These are phyloP conservation scores for Pseudocercospora ulei DNA, from an alignment of 2,329 filamentous ascomycete genomes.

Conservation along the genomic window DNA sequence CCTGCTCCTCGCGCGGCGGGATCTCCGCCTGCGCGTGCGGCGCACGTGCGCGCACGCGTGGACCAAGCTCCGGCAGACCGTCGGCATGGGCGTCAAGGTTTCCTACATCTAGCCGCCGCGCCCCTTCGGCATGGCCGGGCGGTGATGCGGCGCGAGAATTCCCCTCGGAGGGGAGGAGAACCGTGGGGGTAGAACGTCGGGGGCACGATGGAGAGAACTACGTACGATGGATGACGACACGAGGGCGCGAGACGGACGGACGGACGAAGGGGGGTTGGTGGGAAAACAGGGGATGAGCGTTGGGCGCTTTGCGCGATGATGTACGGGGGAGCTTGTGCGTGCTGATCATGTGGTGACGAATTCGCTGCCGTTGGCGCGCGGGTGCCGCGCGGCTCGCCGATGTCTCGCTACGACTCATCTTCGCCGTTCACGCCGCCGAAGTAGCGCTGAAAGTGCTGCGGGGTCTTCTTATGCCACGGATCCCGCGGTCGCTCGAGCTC, in stretches of 20 bases:
- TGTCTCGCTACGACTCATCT: conserved; percentile 2
- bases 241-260: no score
- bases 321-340: no score
- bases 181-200: neutral
- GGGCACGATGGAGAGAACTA: neutral
- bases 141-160: neutral
- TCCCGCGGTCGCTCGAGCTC: conserved; percentile 29
- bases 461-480: conserved; percentile 29
- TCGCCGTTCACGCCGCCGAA: conserved; percentile 14
- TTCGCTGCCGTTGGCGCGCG: no score
- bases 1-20: conserved; percentile 62
- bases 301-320: no score
- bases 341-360: no score
- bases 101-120: conserved; percentile 67
- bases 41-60: conserved; percentile 60
- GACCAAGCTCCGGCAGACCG: conserved; percentile 72
- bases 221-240: no score
- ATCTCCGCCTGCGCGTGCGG: conserved; percentile 64
- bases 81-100: conserved; percentile 95
- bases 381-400: neutral
- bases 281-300: no score
- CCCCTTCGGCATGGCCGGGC: neutral
- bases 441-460: conserved; percentile 23
- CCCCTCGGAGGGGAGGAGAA: no score
- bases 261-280: no score